Base-by-base conservation (phyloP, 495 filamentous ascomycete genomes). In the Aspergillus bridgeri region DNA sequence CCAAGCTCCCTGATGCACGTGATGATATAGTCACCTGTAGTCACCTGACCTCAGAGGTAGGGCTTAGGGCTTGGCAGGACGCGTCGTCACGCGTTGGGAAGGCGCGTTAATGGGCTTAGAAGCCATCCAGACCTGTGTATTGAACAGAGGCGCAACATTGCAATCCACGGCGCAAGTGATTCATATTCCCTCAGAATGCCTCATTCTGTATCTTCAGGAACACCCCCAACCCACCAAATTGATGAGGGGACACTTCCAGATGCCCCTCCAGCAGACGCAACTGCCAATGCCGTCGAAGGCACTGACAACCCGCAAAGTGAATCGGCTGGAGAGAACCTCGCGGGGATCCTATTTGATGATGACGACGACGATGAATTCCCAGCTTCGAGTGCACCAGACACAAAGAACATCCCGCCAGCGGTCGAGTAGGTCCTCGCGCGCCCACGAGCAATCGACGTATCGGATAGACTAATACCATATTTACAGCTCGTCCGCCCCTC, bases 311-410 rank as follows among this genome's bases (percentile, higher is more conserved):
- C 59, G 6, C 63, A 67, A 43, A 73, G 76, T 56, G 65, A 61
- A 53, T 58, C 56, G 19, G 61, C 33, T 59, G 73, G 82, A n/a
- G 78, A 89, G 19, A 90, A 89, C 45, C 70, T 96, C 19, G 91
- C 95, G 50, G 88, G 92, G 38, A 69, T 96, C 25, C 72, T 96
- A 33, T 94, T 96, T 62, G 84, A 85, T 33, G 88, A 88, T 54
- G 83, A 86, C 48, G 88, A 89, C 5, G 89, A 94, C 56, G 84
- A 88, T 4, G 90, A 94, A 56, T 92, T 89, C 58, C 81, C 85
- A 6, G 80, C 79, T 43, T 86, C 83, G 9, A 80, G 76, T 54
- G 75, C 71, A 15, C 70, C 75, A 17, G 72, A 75, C 60, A 65
- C 66, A 43, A 80, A 80, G 60, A 71, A 75, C 57, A 69, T 70